A percentile compares a stretch with the other conserved stretches of the same genome.
Conservation (phyloP, 2,329 filamentous ascomycete genomes). For the Fusarium sp. region DNA sequence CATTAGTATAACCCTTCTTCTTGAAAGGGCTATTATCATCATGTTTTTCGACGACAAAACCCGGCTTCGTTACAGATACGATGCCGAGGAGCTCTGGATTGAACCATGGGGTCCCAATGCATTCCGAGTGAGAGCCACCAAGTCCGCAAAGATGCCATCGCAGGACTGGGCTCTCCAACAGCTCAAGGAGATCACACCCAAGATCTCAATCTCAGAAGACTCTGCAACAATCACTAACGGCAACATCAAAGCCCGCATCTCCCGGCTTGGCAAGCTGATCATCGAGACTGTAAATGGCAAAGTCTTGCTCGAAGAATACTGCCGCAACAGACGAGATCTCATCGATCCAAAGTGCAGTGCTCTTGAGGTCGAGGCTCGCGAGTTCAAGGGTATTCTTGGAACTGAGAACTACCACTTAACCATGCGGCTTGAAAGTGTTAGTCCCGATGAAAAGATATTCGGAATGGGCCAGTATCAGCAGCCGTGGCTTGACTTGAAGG, state of each 20-base stretch:
- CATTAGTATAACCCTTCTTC: not conserved
- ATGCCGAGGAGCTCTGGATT: constrained; percentile 21
- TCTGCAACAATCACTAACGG: constrained; percentile 43
- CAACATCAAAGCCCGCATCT: constrained; percentile 48
- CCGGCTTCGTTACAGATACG: constrained; percentile 17
- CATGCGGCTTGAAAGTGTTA: constrained; percentile 67
- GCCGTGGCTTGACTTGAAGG: constrained; percentile 71
- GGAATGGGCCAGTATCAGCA: constrained; percentile 79
- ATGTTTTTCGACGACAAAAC: constrained; percentile 25
- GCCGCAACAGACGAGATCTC: constrained; percentile 50
- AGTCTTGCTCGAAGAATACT: constrained; percentile 50
- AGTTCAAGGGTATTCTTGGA: constrained; percentile 66
- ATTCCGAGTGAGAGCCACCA: constrained; percentile 16
- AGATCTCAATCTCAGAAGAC: not conserved
- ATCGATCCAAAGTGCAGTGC: constrained; percentile 71
- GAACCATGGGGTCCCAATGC: constrained; percentile 23
- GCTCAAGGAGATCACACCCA: not conserved
- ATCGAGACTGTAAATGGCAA: constrained; percentile 46
- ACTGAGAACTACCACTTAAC: constrained; percentile 66
- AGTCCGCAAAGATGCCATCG: not conserved
- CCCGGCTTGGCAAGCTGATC: constrained; percentile 47
- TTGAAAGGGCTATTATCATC: not conserved
- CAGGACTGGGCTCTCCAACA: constrained; percentile 24
- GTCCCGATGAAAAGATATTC: constrained; percentile 69
- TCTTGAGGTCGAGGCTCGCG: constrained; percentile 66